Percentiles rank a stretch among this genome's conserved stretches.
Evolutionary conservation across 495 filamentous ascomycete species (phyloP).

Genomic region (Podospora comata): DNA sequence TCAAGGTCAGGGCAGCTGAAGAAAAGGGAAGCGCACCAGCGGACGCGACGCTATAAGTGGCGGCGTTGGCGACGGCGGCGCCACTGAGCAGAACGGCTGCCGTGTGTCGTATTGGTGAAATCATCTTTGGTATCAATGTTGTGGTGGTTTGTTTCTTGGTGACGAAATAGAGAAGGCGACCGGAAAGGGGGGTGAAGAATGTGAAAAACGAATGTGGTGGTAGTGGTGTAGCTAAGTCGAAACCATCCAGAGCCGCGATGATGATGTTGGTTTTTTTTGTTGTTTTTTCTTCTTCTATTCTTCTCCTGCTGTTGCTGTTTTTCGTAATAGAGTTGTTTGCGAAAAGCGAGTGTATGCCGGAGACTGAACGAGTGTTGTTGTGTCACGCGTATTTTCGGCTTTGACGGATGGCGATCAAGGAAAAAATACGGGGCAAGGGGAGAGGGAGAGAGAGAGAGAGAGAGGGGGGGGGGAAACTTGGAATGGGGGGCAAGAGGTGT

Average conservation of each 20-base stretch:
- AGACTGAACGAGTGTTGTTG: not conserved
- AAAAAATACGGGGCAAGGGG: not conserved
- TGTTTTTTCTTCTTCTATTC: not conserved
- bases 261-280: slow-evolving; percentile 1
- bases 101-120: slow-evolving; percentile 22
- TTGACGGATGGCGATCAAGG: not conserved
- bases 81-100: slow-evolving; percentile 20
- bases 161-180: slow-evolving; percentile 8
- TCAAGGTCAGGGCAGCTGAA: not conserved
- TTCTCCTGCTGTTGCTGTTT: not conserved
- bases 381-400: not conserved
- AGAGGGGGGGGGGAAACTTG: too few species aligned
- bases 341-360: not conserved
- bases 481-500: slow-evolving; percentile 3
- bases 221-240: not conserved
- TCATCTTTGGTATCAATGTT: slow-evolving; percentile 18
- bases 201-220: not conserved
- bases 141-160: not conserved
- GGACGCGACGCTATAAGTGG: slow-evolving; percentile 28
- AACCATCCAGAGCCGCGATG: not conserved
- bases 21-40: slow-evolving; percentile 18
- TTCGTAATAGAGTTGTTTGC: not conserved
- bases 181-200: slow-evolving; percentile 21
- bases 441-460: not conserved
- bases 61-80: slow-evolving; percentile 23